Evolutionary conservation across 805 yeast genomes (phyloP).

Genomic region (Saturnispora ahearnii): DNA sequence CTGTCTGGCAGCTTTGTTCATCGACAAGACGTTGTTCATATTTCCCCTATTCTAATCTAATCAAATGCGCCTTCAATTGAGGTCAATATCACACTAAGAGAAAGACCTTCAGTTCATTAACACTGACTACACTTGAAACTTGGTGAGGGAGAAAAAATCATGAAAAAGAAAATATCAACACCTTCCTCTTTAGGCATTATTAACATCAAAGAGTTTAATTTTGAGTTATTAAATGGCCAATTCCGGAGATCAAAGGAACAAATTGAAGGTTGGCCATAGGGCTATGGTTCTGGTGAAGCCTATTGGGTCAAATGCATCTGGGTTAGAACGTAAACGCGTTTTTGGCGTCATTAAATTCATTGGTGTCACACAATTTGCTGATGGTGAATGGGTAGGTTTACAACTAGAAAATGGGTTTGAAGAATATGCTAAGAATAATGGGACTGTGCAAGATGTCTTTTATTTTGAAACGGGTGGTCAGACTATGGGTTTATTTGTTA

Average conservation of each 20-base stretch:
- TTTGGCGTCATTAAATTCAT: conserved; percentile 40
- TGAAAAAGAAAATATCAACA: background rate
- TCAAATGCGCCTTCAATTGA: no score
- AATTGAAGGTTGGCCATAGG: background rate
- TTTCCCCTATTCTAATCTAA: background rate
- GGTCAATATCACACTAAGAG: no score
- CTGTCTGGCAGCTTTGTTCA: conserved; percentile 26
- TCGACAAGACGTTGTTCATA: conserved; percentile 11
- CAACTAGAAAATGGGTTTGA: conserved; percentile 28
- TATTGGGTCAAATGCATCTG: background rate
- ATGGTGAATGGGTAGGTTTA: conserved; percentile 49
- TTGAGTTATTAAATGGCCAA: background rate
- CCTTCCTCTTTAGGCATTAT: background rate
- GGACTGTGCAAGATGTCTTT: conserved; percentile 34
- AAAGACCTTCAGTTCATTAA: no score
- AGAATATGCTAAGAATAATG: conserved; percentile 40
- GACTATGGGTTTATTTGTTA: conserved; percentile 41
- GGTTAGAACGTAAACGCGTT: background rate
- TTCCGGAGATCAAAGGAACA: background rate
- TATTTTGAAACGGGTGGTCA: conserved; percentile 33
- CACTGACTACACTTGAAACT: no score
- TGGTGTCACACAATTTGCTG: conserved; percentile 50
- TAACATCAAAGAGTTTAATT: background rate
- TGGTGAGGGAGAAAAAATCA: background rate
- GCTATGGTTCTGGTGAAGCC: background rate